Conservation (phyloP, 2,329 filamentous ascomycete genomes). For the Elsinoe batatas region DNA sequence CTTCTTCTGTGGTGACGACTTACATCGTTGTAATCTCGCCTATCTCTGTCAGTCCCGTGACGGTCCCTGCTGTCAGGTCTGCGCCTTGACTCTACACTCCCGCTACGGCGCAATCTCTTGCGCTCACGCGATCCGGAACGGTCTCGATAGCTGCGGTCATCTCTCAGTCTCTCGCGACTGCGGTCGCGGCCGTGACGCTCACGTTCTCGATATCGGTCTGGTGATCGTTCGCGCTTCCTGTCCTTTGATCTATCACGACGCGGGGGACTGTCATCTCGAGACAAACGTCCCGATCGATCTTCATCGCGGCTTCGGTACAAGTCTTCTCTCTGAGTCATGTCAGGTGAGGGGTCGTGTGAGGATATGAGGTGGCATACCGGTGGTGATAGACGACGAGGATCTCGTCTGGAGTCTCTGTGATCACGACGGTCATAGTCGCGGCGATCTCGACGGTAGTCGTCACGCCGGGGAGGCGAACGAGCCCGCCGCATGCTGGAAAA, state of each 20-base stretch:
- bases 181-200: constrained; percentile 18
- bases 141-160: constrained; percentile 66
- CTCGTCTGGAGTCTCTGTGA: constrained; percentile 42
- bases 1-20: background rate
- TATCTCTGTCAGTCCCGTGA: constrained; percentile 36
- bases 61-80: constrained; percentile 54
- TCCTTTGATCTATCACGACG: constrained; percentile 56
- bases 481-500: background rate
- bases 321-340: constrained; percentile 44
- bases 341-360: constrained; percentile 33
- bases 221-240: constrained; percentile 51
- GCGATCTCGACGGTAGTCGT: constrained; percentile 18
- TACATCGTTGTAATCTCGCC: constrained; percentile 8
- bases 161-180: constrained; percentile 59
- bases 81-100: constrained; percentile 59
- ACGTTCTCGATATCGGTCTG: constrained; percentile 34
- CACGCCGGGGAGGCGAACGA: constrained; percentile 8
- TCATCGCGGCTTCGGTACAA: constrained; percentile 54
- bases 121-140: constrained; percentile 53
- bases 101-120: constrained; percentile 54
- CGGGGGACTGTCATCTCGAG: constrained; percentile 25
- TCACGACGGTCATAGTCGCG: constrained; percentile 38
- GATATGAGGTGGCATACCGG: constrained; percentile 15
- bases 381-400: constrained; percentile 8
- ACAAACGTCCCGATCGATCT: constrained; percentile 40